phyloP scores from a whole-genome alignment of 2,329 filamentous ascomycete genomes.

The Penicillium sp. region DNA sequence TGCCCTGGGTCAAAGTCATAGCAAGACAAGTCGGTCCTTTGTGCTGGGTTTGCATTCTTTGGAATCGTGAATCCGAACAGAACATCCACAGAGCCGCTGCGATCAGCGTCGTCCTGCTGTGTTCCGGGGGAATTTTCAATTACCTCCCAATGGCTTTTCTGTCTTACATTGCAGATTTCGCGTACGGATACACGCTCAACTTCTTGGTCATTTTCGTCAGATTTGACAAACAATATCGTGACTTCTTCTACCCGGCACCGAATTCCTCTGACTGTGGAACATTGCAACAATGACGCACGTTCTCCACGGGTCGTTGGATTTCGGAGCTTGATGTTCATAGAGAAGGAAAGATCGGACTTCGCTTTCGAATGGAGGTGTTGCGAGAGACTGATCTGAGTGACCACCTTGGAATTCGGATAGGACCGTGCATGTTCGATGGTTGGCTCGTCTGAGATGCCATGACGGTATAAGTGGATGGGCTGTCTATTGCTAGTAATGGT shows the following conservation, averaged over 20 bases:
- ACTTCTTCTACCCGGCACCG: slow-evolving; percentile 3
- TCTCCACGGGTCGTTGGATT: background rate
- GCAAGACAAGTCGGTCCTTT: background rate
- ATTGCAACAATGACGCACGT: background rate
- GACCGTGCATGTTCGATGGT: background rate
- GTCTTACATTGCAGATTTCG: background rate
- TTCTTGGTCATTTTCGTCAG: background rate
- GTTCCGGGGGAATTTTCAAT: background rate
- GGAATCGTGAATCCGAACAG: background rate
- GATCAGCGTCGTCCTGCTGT: background rate
- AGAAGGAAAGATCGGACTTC: background rate
- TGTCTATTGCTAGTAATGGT: background rate
- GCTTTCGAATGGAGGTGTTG: background rate
- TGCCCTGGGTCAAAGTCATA: background rate
- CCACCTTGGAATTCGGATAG: background rate
- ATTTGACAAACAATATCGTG: background rate
- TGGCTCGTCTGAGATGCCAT: background rate
- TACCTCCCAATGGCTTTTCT: slow-evolving; percentile 2
- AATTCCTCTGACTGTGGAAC: background rate
- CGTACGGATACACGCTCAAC: background rate
- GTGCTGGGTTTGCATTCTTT: background rate
- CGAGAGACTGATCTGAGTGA: background rate
- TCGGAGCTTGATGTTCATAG: background rate
- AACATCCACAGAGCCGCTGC: slow-evolving; percentile 1
- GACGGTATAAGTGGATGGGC: background rate